Conservation (phyloP, 768 basidiomycete species). For the Suillus alpinus region DNA sequence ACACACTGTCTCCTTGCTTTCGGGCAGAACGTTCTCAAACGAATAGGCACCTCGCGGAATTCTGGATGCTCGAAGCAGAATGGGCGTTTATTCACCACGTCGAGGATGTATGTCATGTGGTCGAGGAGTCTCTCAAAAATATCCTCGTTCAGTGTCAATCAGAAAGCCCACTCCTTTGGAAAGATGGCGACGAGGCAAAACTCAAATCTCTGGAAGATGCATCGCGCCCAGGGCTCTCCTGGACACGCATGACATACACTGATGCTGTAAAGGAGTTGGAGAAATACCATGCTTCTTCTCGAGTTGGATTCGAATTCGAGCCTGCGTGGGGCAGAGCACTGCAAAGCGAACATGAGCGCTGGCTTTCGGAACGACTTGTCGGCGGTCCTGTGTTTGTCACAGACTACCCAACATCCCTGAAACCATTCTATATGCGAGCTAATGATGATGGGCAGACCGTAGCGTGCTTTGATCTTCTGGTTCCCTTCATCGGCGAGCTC, state of each 20-base stretch:
- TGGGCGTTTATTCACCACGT: constrained; percentile 60
- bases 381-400: constrained; percentile 86
- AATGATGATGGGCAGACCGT: constrained; percentile 63
- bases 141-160: constrained; percentile 29
- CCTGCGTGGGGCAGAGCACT: constrained; percentile 71
- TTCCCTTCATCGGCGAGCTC: constrained; percentile 86
- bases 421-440: constrained; percentile 95
- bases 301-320: constrained; percentile 45
- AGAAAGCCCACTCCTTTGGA: constrained; percentile 35
- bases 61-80: constrained; percentile 99
- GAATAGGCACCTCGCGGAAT: constrained; percentile 90
- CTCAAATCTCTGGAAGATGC: constrained; percentile 35
- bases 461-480: constrained; percentile 94
- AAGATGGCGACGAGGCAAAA: constrained; percentile 35
- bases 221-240: constrained; percentile 37
- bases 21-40: constrained; percentile 90
- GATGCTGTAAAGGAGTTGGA: constrained; percentile 66
- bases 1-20: constrained; percentile 92
- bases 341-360: constrained; percentile 91
- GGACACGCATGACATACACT: constrained; percentile 77
- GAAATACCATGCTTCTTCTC: constrained; percentile 27
- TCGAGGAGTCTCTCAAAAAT: constrained; percentile 52
- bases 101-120: constrained; percentile 50
- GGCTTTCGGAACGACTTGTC: constrained; percentile 70
- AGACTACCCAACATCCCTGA: constrained; percentile 78